phyloP scores from a whole-genome alignment of 73 alveolate genomes.

The Paraurostyla sp. region DNA sequence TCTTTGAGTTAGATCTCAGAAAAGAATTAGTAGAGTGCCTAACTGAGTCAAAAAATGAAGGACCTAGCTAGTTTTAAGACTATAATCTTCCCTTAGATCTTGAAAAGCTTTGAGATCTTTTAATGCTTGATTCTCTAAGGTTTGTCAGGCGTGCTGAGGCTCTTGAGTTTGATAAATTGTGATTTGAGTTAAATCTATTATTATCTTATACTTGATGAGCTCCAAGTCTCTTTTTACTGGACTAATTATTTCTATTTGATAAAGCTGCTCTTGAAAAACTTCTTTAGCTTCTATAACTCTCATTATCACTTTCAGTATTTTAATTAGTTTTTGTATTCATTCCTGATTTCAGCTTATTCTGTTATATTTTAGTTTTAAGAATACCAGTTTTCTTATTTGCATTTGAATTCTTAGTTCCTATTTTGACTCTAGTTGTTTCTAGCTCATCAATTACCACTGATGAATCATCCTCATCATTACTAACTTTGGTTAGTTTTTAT shows the following conservation, averaged over 20 bases:
- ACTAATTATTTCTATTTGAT: too few species aligned
- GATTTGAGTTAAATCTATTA: background rate
- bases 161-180: background rate
- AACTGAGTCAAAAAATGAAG: constrained; percentile 20
- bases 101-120: constrained; percentile 46
- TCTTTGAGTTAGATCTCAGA: constrained; percentile 17
- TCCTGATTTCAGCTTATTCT: background rate
- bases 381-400: background rate
- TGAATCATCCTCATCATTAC: constrained; percentile 22
- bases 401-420: background rate
- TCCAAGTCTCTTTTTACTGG: too few species aligned
- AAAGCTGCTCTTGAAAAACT: too few species aligned
- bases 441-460: background rate
- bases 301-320: too few species aligned
- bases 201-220: background rate
- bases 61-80: background rate
- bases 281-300: too few species aligned
- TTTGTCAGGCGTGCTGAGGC: background rate
- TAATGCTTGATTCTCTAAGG: background rate
- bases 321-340: too few species aligned
- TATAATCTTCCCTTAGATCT: background rate
- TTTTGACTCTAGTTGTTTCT: background rate
- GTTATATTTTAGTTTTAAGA: too few species aligned
- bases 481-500: constrained; percentile 27
- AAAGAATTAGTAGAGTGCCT: constrained; percentile 38